A percentile compares a stretch with the other conserved stretches of the same genome.
phyloP scores from a whole-genome alignment of 2,329 filamentous ascomycete species.

The Ophiostoma australiae region DNA sequence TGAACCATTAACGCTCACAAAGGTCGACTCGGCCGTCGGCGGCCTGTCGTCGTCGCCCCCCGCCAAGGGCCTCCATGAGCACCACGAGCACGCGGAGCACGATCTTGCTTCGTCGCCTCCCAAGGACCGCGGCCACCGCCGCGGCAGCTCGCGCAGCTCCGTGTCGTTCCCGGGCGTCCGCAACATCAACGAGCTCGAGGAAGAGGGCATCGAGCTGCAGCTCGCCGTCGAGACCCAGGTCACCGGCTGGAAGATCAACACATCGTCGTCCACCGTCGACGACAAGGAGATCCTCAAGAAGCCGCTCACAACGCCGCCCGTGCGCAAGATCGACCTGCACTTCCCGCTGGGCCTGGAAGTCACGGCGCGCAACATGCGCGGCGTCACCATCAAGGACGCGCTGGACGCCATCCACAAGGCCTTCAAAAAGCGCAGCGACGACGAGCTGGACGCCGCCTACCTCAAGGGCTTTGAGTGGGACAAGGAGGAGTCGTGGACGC shows the following conservation, averaged over 20 bases:
- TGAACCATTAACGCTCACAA: conserved; percentile 58
- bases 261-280: conserved; percentile 69
- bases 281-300: conserved; percentile 82
- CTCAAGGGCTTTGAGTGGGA: conserved; percentile 96
- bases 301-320: conserved; percentile 69
- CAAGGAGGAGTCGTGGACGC: conserved; percentile 84
- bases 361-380: conserved; percentile 83
- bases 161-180: conserved; percentile 61
- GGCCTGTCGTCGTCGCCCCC: conserved; percentile 65
- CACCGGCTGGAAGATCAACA: conserved; percentile 94
- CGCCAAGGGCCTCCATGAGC: conserved; percentile 34
- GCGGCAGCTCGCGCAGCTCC: conserved; percentile 61
- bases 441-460: conserved; percentile 82
- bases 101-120: conserved; percentile 65
- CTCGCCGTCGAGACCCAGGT: conserved; percentile 80
- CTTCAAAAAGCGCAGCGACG: conserved; percentile 93
- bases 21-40: conserved; percentile 88
- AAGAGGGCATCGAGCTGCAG: conserved; percentile 63
- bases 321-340: conserved; percentile 92
- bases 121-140: conserved; percentile 54
- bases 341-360: conserved; percentile 86
- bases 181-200: conserved; percentile 81
- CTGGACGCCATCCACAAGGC: conserved; percentile 93
- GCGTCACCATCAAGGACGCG: conserved; percentile 95
- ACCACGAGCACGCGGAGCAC: conserved; percentile 34